Evolutionary conservation across 345 rosid genomes (phyloP), one percentile per base, ranked within the genome.

Genomic region (Hirschfeldia incana): DNA sequence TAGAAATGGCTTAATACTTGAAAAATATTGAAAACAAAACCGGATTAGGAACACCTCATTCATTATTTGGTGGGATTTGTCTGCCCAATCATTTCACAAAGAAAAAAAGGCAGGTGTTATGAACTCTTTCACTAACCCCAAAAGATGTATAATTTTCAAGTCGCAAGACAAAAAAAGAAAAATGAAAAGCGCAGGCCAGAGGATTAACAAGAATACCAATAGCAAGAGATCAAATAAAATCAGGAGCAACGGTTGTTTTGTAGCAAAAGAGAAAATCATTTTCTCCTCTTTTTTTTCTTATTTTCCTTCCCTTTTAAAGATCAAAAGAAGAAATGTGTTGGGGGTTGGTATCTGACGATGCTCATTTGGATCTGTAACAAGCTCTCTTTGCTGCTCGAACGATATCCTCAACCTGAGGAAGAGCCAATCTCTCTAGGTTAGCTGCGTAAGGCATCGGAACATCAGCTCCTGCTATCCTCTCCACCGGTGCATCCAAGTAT

Each of bases 391-490:
- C 91, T 27, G 92, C 97, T 81, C 89, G 89, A 16, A 90, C 89
- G 42, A 92, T 90, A 74, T 90, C 94, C 76, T 90, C 92, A 63
- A 90, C 78, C 97, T 94, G 98, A 62, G 97, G 98, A 69, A 89
- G 84, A 73, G 97, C 95, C 87, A 89, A 46, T 80, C 97, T 90
- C 86, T 94, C 98, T 21, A 92, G 87, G 86, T 92, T 92, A 17
- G 92, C 88, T 8, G 98, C 95, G 42, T 89, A 94, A 29, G 98
- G 97, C 98, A 88, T 91, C 65, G 97, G 97, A 65, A 91, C 93
- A 83, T 94, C 98, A 62, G 98, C 95, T 79, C 95, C 94, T 64
- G 93, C 82, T 30, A 91, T 86, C 83, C 98, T 90, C 86, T 94
- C 95, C 8, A 92, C 87, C 0, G 97, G 86, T 16, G 98, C 95